Base-by-base conservation (phyloP, 768 basidiomycete species). In the Paxillus rubicundulus region DNA sequence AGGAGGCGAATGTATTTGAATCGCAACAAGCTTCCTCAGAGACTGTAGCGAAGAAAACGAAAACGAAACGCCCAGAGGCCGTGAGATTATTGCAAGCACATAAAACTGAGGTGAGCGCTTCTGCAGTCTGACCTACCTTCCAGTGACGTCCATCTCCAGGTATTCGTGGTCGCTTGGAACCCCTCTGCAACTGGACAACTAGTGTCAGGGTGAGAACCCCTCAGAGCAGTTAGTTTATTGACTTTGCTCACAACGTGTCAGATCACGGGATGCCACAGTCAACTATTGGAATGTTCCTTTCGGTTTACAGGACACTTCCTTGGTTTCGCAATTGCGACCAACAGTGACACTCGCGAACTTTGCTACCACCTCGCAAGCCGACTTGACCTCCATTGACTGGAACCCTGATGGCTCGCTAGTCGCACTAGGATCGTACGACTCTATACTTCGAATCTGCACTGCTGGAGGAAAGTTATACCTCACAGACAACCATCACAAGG, bases 81-180 rank as follows among this genome's bases (percentile, higher is more conserved):
- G 68, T 63, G 21, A 74, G 78, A 48, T 62, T 82, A 38, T 69
- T 85, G 28, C 65, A 70, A 27, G 81, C 77, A n/a, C 89, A 91
- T 58, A 77, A 78, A 53, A 73, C 83, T 32, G 85, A 87, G 69
- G 85, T 83, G 42, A 54, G 50, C 24, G 28, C 50, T 5, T 21
- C 66, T 36, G 60, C 62, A 53, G 55, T 61, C 14, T 40, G 54
- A 49, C 18, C 39, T 20, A 49, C 39, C 40, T 44, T 17, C 43
- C 36, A 44, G 20, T 41, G 27, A 64, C n/a, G n/a, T 50, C 24
- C 27, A 18, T 42, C 28, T 37, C 17, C 50, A 91, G 89, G 87
- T 92, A 7, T 92, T 91, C 49, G 83, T 88, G 6, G 88, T 87
- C 50, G 81, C 85, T 4, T 92, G 87, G 77, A 92, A 89, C 68